phyloP scores from a whole-genome alignment of 345 rosid genomes.

The Fremontodendron californicum region DNA sequence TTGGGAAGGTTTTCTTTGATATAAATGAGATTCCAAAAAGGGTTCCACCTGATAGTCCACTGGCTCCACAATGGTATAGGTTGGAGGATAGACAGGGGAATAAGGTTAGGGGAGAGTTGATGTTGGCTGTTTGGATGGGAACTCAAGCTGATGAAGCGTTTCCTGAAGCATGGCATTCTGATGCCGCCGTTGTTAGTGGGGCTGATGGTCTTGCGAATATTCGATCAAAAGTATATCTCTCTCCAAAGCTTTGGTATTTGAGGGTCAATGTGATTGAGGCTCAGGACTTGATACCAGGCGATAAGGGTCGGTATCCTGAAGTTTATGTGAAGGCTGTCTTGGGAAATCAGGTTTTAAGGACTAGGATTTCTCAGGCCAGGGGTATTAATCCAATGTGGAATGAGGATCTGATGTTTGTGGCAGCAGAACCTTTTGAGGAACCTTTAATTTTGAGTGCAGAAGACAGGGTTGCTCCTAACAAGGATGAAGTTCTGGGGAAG shows the following conservation, averaged over 20 bases:
- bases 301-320: slow-evolving; percentile 72
- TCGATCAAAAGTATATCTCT: slow-evolving; percentile 85
- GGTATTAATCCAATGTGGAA: slow-evolving; percentile 85
- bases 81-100: slow-evolving; percentile 66
- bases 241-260: slow-evolving; percentile 90
- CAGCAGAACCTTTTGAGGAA: slow-evolving; percentile 89
- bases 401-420: slow-evolving; percentile 95
- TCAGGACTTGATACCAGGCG: slow-evolving; percentile 65
- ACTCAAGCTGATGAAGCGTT: slow-evolving; percentile 97
- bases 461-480: slow-evolving; percentile 78
- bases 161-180: slow-evolving; percentile 97
- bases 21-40: slow-evolving; percentile 79
- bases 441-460: slow-evolving; percentile 66
- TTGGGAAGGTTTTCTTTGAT: slow-evolving; percentile 69
- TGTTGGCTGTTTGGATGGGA: slow-evolving; percentile 97
- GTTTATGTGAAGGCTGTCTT: slow-evolving; percentile 63
- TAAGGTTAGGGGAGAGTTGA: slow-evolving; percentile 72
- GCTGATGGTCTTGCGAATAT: slow-evolving; percentile 71
- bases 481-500: slow-evolving; percentile 73
- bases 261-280: slow-evolving; percentile 96
- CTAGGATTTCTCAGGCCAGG: slow-evolving; percentile 58
- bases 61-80: slow-evolving; percentile 95
- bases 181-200: slow-evolving; percentile 83
- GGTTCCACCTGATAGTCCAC: slow-evolving; percentile 91
- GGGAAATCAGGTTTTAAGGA: slow-evolving; percentile 61